Evolutionary conservation across 352 stramenopile genomes (phyloP).

Genomic region (Lagenidium sp.): DNA sequence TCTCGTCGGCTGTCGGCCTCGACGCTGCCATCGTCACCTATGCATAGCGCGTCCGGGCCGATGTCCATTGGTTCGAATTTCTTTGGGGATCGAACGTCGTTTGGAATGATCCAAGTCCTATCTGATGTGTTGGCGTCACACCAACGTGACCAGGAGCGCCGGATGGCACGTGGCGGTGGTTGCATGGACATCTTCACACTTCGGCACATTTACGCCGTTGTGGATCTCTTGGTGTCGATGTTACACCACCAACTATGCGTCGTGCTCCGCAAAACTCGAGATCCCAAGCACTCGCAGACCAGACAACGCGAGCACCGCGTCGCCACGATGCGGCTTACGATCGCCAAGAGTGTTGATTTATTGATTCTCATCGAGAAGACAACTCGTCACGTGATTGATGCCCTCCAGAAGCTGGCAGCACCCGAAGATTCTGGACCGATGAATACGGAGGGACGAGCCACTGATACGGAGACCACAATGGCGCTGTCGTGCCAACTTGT

Average conservation of each 20-base stretch:
- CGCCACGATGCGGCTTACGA: constrained; percentile 10
- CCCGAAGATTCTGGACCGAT: not conserved
- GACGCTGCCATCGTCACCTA: constrained; percentile 8
- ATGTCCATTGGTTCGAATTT: no score
- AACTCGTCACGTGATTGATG: constrained; percentile 14
- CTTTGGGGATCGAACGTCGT: constrained; percentile 57
- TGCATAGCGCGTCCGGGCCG: no score
- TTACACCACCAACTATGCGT: constrained; percentile 58
- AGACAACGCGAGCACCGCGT: constrained; percentile 18
- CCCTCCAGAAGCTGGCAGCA: constrained; percentile 3
- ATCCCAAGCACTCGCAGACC: constrained; percentile 51
- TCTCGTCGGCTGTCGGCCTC: constrained; percentile 1
- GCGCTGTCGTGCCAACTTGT: no score
- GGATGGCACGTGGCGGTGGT: constrained; percentile 7
- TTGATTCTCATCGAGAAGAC: constrained; percentile 19
- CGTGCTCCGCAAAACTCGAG: constrained; percentile 44
- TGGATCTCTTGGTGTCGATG: constrained; percentile 64
- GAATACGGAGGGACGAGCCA: no score
- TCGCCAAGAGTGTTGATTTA: constrained; percentile 20
- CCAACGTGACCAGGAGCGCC: constrained; percentile 21
- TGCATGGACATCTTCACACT: constrained; percentile 43
- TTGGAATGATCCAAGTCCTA: constrained; percentile 53
- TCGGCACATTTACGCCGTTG: constrained; percentile 31
- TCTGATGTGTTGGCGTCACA: constrained; percentile 34
- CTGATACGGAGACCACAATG: no score